phyloP scores from a whole-genome alignment of 768 basidiomycete species.

The Rhodotorula sphaerocarpa region DNA sequence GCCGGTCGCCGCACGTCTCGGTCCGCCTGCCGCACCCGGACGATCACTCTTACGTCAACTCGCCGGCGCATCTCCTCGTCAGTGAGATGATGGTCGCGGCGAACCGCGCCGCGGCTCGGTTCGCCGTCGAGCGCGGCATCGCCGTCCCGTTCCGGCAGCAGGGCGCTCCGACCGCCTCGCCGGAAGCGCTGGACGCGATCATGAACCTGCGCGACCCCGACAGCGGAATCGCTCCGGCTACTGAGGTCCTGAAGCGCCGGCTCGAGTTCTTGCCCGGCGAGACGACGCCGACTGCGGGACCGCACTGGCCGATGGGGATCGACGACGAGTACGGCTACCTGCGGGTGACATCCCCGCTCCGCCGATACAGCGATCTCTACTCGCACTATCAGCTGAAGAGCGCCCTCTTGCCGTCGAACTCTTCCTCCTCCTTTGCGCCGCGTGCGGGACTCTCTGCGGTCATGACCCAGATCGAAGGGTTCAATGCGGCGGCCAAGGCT shows the following conservation, averaged over 20 bases:
- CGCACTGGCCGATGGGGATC: conserved; percentile 65
- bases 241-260: conserved; percentile 48
- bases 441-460: conserved; percentile 7
- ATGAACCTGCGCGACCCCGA: conserved; percentile 49
- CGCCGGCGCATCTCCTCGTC: conserved; percentile 53
- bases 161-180: conserved; percentile 40
- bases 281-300: conserved; percentile 45
- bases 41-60: conserved; percentile 6
- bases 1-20: conserved; percentile 6
- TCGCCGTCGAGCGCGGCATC: conserved; percentile 55
- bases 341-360: conserved; percentile 74
- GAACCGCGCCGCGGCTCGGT: conserved; percentile 64
- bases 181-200: conserved; percentile 48
- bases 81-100: conserved; percentile 77
- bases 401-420: conserved; percentile 47
- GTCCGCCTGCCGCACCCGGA: conserved; percentile 5
- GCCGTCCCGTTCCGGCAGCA: conserved; percentile 57
- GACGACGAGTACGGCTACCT: conserved; percentile 68
- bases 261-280: conserved; percentile 42
- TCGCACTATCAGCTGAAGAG: conserved; percentile 91
- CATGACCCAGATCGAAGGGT: conserved; percentile 9
- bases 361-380: conserved; percentile 72
- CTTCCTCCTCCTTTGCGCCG: conserved; percentile 9
- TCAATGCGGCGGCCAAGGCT: conserved; percentile 12
- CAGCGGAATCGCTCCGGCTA: conserved; percentile 45